Evolutionary conservation across 2,329 filamentous ascomycete species (phyloP).

Genomic region (Dothideomycetes sp.): DNA sequence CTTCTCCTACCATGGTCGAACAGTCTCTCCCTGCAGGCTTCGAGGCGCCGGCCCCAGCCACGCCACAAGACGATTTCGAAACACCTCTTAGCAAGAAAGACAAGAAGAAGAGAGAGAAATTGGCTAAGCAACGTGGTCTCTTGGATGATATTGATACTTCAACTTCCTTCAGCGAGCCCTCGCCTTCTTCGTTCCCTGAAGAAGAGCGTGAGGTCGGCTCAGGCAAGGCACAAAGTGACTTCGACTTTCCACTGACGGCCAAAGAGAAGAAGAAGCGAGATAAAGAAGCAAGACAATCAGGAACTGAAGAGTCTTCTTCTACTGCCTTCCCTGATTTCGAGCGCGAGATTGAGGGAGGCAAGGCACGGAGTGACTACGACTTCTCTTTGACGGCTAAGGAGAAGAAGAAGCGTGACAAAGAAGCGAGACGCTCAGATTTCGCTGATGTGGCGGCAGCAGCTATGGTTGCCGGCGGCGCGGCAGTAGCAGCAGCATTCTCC

Average conservation of each 20-base stretch:
- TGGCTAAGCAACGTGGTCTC: conserved; percentile 17
- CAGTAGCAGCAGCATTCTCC: neutral
- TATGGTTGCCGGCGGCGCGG: neutral
- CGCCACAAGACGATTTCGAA: conserved; percentile 10
- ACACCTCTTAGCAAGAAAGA: conserved; percentile 6
- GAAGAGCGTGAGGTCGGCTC: neutral
- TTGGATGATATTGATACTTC: neutral
- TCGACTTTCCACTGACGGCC: conserved; percentile 22
- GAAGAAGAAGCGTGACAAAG: conserved; percentile 38
- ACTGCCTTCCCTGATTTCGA: too few relatives aligned
- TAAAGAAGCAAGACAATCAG: conserved; percentile 28
- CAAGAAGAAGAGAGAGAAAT: conserved; percentile 27
- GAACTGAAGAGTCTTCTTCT: too few relatives aligned
- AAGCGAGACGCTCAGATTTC: conserved; percentile 6
- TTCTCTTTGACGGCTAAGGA: conserved; percentile 38
- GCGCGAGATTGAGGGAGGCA: too few relatives aligned
- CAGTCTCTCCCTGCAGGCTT: too few relatives aligned
- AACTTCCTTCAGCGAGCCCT: neutral
- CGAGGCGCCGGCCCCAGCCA: neutral
- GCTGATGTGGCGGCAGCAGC: neutral
- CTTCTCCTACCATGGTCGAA: too few relatives aligned
- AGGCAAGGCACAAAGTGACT: conserved; percentile 12
- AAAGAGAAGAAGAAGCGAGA: conserved; percentile 34
- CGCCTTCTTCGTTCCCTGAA: conserved; percentile 4
- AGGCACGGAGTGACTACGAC: conserved; percentile 12